These are phyloP conservation scores for Trametes meyenii DNA, from an alignment of 768 basidiomycete genomes.

Conservation along the genomic window DNA sequence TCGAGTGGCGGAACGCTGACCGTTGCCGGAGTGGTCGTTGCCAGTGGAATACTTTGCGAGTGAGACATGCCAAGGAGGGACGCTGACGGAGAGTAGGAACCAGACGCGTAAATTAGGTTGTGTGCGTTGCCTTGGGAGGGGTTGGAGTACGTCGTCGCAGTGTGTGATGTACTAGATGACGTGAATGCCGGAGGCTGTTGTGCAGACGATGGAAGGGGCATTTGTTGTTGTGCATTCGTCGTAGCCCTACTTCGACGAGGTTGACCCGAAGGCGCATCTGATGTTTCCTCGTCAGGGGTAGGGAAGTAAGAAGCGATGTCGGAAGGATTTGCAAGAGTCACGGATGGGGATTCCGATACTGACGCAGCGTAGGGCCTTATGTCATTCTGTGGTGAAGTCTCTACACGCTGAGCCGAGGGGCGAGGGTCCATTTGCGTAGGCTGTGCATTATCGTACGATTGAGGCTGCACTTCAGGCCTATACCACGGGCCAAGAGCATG, in stretches of 20 bases:
- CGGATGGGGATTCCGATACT: slow-evolving; percentile 25
- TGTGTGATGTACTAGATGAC: background rate
- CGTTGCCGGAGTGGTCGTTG: slow-evolving; percentile 26
- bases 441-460: background rate
- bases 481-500: slow-evolving; percentile 71
- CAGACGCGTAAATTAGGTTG: background rate
- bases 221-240: slow-evolving; percentile 17
- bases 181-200: background rate
- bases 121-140: background rate
- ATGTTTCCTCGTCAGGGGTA: slow-evolving; percentile 27
- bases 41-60: background rate
- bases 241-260: slow-evolving; percentile 9
- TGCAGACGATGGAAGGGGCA: background rate
- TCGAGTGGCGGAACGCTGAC: slow-evolving; percentile 61
- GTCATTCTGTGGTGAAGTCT: background rate
- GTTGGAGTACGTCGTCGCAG: background rate
- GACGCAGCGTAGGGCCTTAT: background rate
- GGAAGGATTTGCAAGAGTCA: slow-evolving; percentile 13
- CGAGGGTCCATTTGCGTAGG: background rate
- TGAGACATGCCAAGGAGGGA: slow-evolving; percentile 2
- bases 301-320: slow-evolving; percentile 42
- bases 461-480: slow-evolving; percentile 37
- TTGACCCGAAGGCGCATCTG: background rate
- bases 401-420: background rate
- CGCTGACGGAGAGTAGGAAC: background rate